A percentile compares a stretch with the other conserved stretches of the same genome.
These are phyloP conservation scores for Tagetes patula DNA, from an alignment of 129 eudicot genomes.

Conservation along the genomic window DNA sequence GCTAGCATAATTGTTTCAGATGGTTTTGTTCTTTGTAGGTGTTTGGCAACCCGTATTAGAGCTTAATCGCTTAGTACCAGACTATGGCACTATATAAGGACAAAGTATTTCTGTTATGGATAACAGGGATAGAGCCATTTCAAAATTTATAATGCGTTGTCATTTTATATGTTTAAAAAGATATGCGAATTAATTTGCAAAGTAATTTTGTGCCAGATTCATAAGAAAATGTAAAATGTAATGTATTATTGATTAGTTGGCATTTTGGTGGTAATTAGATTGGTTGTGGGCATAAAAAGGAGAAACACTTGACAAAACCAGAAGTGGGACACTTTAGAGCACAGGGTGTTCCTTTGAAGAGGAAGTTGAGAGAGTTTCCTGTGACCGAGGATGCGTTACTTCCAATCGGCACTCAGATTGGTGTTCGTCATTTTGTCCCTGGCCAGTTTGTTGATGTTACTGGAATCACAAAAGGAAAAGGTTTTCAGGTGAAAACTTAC, in stretches of 20 bases:
- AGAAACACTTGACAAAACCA: conserved; percentile 87
- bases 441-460: conserved; percentile 90
- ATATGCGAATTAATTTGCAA: too few species aligned
- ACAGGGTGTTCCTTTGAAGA: conserved; percentile 90
- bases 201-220: too few species aligned
- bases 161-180: too few species aligned
- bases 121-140: too few species aligned
- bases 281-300: conserved; percentile 95
- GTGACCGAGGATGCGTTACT: conserved; percentile 94
- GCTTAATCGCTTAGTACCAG: too few species aligned
- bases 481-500: conserved; percentile 70
- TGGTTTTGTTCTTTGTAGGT: too few species aligned
- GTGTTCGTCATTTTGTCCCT: conserved; percentile 93
- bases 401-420: conserved; percentile 82
- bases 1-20: too few species aligned
- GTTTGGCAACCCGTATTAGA: too few species aligned
- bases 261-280: conserved; percentile 46
- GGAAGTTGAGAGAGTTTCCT: conserved; percentile 95
- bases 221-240: too few species aligned
- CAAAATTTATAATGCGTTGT: too few species aligned
- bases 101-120: too few species aligned
- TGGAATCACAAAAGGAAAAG: conserved; percentile 93
- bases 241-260: background rate
- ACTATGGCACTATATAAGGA: too few species aligned
- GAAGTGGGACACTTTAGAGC: conserved; percentile 99